phyloP scores from a whole-genome alignment of 1,284 basidiomycete species.

The Pseudozyma thailandica region DNA sequence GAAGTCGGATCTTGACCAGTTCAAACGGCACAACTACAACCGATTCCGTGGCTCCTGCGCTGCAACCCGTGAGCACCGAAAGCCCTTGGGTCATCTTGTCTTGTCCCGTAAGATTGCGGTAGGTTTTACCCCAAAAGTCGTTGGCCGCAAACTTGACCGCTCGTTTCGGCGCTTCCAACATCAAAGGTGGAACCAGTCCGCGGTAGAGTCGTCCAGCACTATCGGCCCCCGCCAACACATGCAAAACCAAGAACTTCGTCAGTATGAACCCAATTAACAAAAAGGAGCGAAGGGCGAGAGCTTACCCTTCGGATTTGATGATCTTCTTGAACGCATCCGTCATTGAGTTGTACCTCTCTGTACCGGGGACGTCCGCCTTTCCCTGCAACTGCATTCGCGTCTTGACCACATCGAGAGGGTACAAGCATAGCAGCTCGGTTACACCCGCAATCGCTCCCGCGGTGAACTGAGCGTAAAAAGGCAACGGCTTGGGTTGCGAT shows the following conservation, averaged over 20 bases:
- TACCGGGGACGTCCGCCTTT: conserved; percentile 74
- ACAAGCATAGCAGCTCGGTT: conserved; percentile 88
- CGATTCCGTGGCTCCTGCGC: conserved; percentile 93
- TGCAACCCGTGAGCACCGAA: conserved; percentile 88
- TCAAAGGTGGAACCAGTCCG: conserved; percentile 90
- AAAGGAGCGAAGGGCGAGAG: not conserved
- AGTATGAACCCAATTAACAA: not conserved
- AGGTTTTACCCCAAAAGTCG: conserved; percentile 82
- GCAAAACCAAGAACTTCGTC: no score
- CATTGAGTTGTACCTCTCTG: conserved; percentile 73
- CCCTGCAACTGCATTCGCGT: conserved; percentile 96
- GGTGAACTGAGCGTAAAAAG: conserved; percentile 85
- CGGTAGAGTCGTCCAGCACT: conserved; percentile 82
- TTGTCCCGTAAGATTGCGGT: conserved; percentile 73
- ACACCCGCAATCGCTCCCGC: conserved; percentile 87
- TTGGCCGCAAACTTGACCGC: conserved; percentile 92
- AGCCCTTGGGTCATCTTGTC: conserved; percentile 86
- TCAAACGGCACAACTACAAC: conserved; percentile 97
- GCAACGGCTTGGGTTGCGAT: conserved; percentile 70
- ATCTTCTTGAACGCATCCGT: conserved; percentile 82
- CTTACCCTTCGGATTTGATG: conserved; percentile 84
- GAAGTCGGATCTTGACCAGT: conserved; percentile 89
- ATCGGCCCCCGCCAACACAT: not conserved
- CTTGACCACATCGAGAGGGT: conserved; percentile 83
- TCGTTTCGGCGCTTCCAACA: conserved; percentile 97